phyloP scores from a whole-genome alignment of 129 eudicot genomes.

The Lactuca saligna region DNA sequence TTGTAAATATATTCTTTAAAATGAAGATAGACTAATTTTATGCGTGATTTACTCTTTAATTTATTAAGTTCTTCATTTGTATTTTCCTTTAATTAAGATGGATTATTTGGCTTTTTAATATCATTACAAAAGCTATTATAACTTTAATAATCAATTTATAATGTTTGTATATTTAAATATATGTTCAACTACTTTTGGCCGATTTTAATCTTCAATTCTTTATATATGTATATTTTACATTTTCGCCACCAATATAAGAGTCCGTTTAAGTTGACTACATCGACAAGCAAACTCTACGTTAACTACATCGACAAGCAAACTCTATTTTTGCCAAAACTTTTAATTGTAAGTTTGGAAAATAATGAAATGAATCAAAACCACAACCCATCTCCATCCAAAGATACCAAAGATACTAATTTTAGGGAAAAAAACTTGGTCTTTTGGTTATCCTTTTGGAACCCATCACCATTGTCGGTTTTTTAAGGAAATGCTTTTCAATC shows the following conservation, averaged over 20 bases:
- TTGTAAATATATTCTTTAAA: too few species aligned
- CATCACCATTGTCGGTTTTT: conserved; percentile 5
- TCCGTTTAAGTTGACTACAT: not conserved
- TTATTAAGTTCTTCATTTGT: too few species aligned
- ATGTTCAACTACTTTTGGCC: too few species aligned
- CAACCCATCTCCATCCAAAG: not conserved
- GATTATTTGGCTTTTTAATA: too few species aligned
- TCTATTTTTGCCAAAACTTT: not conserved
- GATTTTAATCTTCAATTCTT: too few species aligned
- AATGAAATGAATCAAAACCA: not conserved
- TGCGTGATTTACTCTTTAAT: not conserved
- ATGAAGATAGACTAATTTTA: too few species aligned
- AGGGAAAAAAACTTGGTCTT: not conserved
- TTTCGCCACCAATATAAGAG: not conserved
- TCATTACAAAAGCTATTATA: too few species aligned
- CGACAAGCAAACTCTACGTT: not conserved
- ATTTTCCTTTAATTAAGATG: too few species aligned
- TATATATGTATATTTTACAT: too few species aligned
- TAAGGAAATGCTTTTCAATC: conserved; percentile 2
- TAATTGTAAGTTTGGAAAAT: not conserved
- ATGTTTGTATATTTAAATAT: too few species aligned
- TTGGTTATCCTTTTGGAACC: conserved; percentile 11
- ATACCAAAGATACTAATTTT: not conserved
- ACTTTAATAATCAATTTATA: too few species aligned
- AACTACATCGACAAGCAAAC: not conserved